Base-by-base conservation (phyloP, 2,329 filamentous ascomycete species). In the Periglandula ipomoeae region DNA sequence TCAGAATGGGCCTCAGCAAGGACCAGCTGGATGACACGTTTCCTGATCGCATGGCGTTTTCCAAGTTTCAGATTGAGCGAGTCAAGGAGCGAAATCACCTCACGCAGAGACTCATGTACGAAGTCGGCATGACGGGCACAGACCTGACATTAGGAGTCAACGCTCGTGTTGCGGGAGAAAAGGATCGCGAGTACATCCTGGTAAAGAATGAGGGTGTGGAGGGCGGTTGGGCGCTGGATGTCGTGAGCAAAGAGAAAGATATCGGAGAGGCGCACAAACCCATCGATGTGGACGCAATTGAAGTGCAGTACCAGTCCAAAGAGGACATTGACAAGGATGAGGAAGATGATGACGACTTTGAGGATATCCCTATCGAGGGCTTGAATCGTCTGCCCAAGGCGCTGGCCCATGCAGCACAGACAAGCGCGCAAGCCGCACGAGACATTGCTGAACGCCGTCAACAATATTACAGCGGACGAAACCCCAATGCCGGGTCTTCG, bases 1-100 rank as follows among this genome's bases (percentile, higher is more conserved):
- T 98, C 59, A 81, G 93, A 62, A 95, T 98, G 91, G 93, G 93
- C 0, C 79, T 95, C 58, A 95, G 88, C 49, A 97, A 97, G 66
- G 91, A 98, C 55, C 93, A 98, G 66, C 70, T 98, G 13, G 90
- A 97, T 56, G 80, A 76, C 41, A 98, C 98, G 93, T 98, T 98
- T 63, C 91, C 93, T 0, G 86, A 98, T 63, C 82, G 93, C 23
- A 96, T 98, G 89, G 93, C 85, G 1, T 98, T 98, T 61, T 96
- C 90, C 1, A 85, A 78, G 52, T 98, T 98, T 61, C 93, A 98
- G 66, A 95, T 98, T 50, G 93, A 97, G 62, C 76, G 93, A 50
- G 94, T 97, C 10, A 81, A 78, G 56, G 91, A 98, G 68, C 78
- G 94, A 44, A 98, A 98, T 59, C 87, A 95, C 53, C 75, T 98